These are phyloP conservation scores for Leccinellum albellum DNA, from an alignment of 768 basidiomycete genomes.

Conservation along the genomic window DNA sequence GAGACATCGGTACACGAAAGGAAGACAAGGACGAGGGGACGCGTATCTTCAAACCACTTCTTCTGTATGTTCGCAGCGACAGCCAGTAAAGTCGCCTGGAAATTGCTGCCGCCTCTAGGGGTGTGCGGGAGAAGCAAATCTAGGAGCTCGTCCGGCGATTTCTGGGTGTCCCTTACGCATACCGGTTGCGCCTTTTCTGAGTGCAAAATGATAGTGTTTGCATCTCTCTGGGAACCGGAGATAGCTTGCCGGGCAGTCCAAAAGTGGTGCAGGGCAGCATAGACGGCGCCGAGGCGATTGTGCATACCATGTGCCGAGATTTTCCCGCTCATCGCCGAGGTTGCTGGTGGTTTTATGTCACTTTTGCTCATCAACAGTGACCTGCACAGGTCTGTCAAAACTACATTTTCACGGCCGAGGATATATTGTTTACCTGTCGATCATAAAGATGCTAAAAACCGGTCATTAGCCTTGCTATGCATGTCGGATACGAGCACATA, in stretches of 20 bases:
- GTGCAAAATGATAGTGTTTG: conserved; percentile 55
- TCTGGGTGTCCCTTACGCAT: conserved; percentile 41
- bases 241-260: conserved; percentile 47
- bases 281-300: conserved; percentile 58
- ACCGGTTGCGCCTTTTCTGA: conserved; percentile 19
- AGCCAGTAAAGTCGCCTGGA: conserved; percentile 35
- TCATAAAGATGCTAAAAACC: conserved; percentile 13
- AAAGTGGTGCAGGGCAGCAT: conserved; percentile 48
- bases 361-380: conserved; percentile 45
- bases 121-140: conserved; percentile 31
- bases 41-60: conserved; percentile 41
- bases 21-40: conserved; percentile 51
- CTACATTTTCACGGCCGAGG: not conserved
- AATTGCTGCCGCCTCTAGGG: conserved; percentile 40
- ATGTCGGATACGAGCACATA: conserved; percentile 32
- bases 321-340: conserved; percentile 32
- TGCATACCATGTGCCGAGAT: conserved; percentile 14
- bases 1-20: conserved; percentile 51
- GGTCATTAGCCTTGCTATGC: not conserved
- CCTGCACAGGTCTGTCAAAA: conserved; percentile 23
- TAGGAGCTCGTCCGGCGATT: conserved; percentile 43
- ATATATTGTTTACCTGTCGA: conserved; percentile 13
- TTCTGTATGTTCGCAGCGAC: conserved; percentile 36
- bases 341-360: conserved; percentile 40
- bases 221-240: conserved; percentile 37